Evolutionary conservation across 352 stramenopile genomes (phyloP), one percentile per base, ranked within the genome.

Genomic region (Globisporangium abappressorium): DNA sequence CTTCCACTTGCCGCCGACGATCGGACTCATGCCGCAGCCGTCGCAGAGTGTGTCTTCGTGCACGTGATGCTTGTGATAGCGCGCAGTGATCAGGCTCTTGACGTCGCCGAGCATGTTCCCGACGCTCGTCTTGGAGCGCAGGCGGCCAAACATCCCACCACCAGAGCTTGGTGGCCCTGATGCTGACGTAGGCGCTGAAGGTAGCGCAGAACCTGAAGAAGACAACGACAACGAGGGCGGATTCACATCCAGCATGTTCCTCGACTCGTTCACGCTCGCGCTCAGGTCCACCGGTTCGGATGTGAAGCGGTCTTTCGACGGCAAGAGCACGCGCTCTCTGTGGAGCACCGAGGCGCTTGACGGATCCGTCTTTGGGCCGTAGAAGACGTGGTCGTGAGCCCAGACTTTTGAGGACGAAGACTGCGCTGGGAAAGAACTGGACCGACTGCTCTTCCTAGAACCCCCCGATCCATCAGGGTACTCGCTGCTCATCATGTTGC

Each of bases 21-120:
- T 95, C 18, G 87, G 87, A 41, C 78, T 87, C 73, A 88, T 80
- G 34, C 87, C 87, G 55, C 87, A 95, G 30, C 87, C 85, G 64
- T 92, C 82, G 60, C 87, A 95, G 51, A 95, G 69, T 56, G 87
- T 85, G 65, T 95, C 80, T 66, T 90, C 81, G 71, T 95, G 81
- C 24, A 95, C 78, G 47, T 89, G 74, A 51, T 89, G 78, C 69
- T 89, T 85, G 64, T 90, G 71, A 43, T 82, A 85, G 7, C 79
- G 79, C 46, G 71, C 75, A 30, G 73, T 80, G 3, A 89, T 30
- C 14, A 76, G 71, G 9, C 47, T 90, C 70, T 88, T 90, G 20
- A 91, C 81, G 56, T 88, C 81, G 11, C 79, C 83, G 28, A 92
- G 65, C 63, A 92, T 75, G n/a, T 64, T 55, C 1, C 73, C 76